These are phyloP conservation scores for Amanita molliuscula DNA, from an alignment of 768 basidiomycete species.

Conservation along the genomic window DNA sequence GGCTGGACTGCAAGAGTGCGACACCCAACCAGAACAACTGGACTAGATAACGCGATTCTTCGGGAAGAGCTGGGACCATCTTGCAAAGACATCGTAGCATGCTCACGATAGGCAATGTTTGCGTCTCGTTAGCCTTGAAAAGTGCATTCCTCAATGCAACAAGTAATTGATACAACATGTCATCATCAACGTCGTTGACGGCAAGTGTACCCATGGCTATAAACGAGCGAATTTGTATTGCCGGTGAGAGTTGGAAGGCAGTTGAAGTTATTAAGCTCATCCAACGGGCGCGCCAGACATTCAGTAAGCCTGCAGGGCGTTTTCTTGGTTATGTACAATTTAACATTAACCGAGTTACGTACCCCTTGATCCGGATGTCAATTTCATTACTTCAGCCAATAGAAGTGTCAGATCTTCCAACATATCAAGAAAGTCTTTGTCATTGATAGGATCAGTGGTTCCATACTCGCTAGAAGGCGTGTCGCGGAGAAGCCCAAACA, in stretches of 20 bases:
- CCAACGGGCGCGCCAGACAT: slow-evolving; percentile 90
- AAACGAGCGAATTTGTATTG: slow-evolving; percentile 84
- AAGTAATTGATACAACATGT: slow-evolving; percentile 87
- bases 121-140: slow-evolving; percentile 52
- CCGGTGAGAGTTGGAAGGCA: slow-evolving; percentile 83
- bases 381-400: slow-evolving; percentile 51
- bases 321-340: slow-evolving; percentile 1
- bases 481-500: slow-evolving; percentile 65
- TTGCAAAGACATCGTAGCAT: slow-evolving; percentile 84
- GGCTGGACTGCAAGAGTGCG: slow-evolving; percentile 69
- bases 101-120: slow-evolving; percentile 66
- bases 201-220: slow-evolving; percentile 77
- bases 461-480: slow-evolving; percentile 63
- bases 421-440: slow-evolving; percentile 46
- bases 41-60: slow-evolving; percentile 61
- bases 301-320: slow-evolving; percentile 47
- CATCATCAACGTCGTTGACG: slow-evolving; percentile 80
- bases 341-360: slow-evolving; percentile 11
- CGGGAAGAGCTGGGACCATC: slow-evolving; percentile 59
- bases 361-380: slow-evolving; percentile 65
- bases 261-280: slow-evolving; percentile 83
- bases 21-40: slow-evolving; percentile 86
- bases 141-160: slow-evolving; percentile 76
- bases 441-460: slow-evolving; percentile 42
- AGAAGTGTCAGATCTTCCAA: slow-evolving; percentile 59